phyloP scores from a whole-genome alignment of 2,329 filamentous ascomycete genomes.

The Penicillium rolfsii region DNA sequence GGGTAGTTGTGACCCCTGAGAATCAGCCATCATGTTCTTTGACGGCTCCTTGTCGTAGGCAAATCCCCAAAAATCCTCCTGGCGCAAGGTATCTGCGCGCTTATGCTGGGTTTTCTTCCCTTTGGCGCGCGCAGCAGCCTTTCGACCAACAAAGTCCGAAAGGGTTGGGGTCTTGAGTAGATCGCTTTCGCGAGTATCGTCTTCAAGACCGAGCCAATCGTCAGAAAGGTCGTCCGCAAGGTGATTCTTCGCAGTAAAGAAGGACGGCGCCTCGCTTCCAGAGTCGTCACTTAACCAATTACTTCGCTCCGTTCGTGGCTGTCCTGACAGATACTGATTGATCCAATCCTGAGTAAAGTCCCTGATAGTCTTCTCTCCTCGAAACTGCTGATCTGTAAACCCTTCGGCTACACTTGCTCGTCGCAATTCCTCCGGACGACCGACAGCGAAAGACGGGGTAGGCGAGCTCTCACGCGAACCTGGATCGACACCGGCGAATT shows the following conservation, averaged over 20 bases:
- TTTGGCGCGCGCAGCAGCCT: constrained; percentile 30
- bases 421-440: constrained; percentile 31
- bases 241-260: constrained; percentile 46
- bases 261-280: constrained; percentile 73
- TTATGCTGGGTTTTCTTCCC: constrained; percentile 41
- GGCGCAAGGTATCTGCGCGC: constrained; percentile 48
- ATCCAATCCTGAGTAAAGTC: constrained; percentile 85
- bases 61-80: constrained; percentile 51
- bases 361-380: constrained; percentile 43
- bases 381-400: constrained; percentile 23
- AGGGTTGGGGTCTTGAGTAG: constrained; percentile 46
- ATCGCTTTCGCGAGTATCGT: constrained; percentile 44
- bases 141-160: constrained; percentile 40
- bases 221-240: constrained; percentile 48
- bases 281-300: constrained; percentile 84
- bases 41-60: constrained; percentile 47
- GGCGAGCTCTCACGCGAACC: constrained; percentile 42
- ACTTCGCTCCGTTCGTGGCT: constrained; percentile 68
- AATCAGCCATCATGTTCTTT: constrained; percentile 40
- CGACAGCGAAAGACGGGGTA: constrained; percentile 32
- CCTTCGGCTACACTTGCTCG: constrained; percentile 34
- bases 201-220: constrained; percentile 50
- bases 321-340: constrained; percentile 76
- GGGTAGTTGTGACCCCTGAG: constrained; percentile 29
- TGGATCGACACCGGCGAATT: constrained; percentile 51